Percentiles rank a stretch among this genome's conserved stretches.
phyloP scores from a whole-genome alignment of 148 eudicot genomes.

The Selenicereus undatus region DNA sequence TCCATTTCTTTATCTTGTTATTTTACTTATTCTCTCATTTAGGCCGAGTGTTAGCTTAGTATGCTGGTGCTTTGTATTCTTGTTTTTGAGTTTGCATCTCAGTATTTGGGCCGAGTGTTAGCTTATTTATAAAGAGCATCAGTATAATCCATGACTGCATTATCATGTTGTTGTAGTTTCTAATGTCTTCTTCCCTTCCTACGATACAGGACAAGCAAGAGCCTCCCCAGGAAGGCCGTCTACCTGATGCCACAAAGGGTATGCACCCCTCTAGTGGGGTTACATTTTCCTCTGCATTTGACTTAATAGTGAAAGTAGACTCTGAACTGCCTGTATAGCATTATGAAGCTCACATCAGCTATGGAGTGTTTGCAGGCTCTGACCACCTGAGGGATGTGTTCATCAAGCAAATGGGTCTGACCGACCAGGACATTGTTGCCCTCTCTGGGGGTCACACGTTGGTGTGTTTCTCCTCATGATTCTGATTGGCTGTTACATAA shows the following conservation, averaged over 20 bases:
- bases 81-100: too few relatives aligned
- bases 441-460: conserved; percentile 96
- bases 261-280: conserved; percentile 7
- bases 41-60: too few relatives aligned
- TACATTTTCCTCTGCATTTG: not conserved
- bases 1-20: too few relatives aligned
- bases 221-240: conserved; percentile 91
- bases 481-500: not conserved
- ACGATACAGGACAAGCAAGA: conserved; percentile 61
- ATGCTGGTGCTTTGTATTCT: too few relatives aligned
- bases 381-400: conserved; percentile 90
- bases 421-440: conserved; percentile 82
- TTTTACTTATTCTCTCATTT: too few relatives aligned
- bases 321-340: not conserved
- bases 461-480: conserved; percentile 36
- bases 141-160: not conserved
- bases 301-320: too few relatives aligned
- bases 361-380: conserved; percentile 42
- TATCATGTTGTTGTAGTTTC: not conserved
- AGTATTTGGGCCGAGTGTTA: not conserved
- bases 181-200: not conserved
- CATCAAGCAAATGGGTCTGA: conserved; percentile 79
- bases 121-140: not conserved
- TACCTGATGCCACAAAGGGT: conserved; percentile 92
- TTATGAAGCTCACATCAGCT: not conserved